Percentiles rank a stretch among this genome's conserved stretches.
These are phyloP conservation scores for Astrocystis sublimbata DNA, from an alignment of 495 filamentous ascomycete genomes.

Conservation along the genomic window DNA sequence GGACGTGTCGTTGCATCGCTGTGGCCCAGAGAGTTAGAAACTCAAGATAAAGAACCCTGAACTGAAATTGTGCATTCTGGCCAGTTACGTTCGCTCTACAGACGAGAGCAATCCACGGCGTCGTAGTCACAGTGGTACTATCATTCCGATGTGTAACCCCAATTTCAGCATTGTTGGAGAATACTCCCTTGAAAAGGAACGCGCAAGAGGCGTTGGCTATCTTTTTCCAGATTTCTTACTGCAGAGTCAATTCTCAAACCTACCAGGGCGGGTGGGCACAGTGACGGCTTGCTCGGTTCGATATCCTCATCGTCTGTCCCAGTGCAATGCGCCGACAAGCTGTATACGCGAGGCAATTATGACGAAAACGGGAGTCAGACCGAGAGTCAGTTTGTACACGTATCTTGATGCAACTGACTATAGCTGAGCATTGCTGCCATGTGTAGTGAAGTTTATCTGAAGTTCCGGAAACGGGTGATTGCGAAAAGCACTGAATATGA, in stretches of 20 bases:
- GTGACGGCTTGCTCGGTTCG: background rate
- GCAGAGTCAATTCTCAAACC: background rate
- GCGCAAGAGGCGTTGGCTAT: background rate
- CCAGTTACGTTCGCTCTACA: background rate
- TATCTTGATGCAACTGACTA: background rate
- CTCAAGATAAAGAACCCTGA: background rate
- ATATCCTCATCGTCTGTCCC: background rate
- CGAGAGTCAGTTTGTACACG: background rate
- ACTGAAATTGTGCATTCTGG: background rate
- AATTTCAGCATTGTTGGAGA: conserved; percentile 3
- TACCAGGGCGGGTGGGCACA: background rate
- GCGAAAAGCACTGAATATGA: background rate
- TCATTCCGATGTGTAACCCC: conserved; percentile 5
- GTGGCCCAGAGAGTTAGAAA: conserved; percentile 1
- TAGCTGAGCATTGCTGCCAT: conserved; percentile 1
- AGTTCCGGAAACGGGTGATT: background rate
- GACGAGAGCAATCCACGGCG: background rate
- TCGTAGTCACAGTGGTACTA: background rate
- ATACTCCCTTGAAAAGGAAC: conserved; percentile 3
- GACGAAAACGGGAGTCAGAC: background rate
- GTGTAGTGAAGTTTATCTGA: background rate
- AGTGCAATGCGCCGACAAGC: background rate
- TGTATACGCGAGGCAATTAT: conserved; percentile 3
- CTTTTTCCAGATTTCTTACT: conserved; percentile 7
- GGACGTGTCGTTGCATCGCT: conserved; percentile 6